A percentile compares a stretch with the other conserved stretches of the same genome.
These are phyloP conservation scores for Coleophoma eucalyptorum DNA, from an alignment of 2,329 filamentous ascomycete species.

Conservation along the genomic window DNA sequence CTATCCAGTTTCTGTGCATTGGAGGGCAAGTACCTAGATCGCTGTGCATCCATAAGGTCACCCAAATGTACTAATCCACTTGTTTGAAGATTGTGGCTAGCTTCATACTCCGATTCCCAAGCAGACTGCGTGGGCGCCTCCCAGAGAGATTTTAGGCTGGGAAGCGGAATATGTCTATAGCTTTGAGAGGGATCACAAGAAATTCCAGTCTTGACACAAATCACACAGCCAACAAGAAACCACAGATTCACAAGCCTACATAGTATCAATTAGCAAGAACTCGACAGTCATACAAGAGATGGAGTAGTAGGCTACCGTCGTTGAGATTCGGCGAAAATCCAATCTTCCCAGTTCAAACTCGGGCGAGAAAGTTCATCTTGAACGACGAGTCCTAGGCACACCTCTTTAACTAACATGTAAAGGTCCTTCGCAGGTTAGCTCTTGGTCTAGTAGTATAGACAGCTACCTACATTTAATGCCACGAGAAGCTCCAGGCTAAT, in stretches of 20 bases:
- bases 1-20: conserved; percentile 3
- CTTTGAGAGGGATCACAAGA: not conserved
- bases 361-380: not conserved
- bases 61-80: not conserved
- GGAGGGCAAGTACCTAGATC: not conserved
- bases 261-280: not conserved
- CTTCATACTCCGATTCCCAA: conserved; percentile 6
- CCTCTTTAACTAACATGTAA: not conserved
- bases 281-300: no score
- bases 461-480: not conserved
- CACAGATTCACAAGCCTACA: conserved; percentile 3
- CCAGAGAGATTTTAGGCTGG: conserved; percentile 4
- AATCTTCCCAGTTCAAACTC: conserved; percentile 7
- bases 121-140: conserved; percentile 2
- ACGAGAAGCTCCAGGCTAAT: conserved; percentile 2
- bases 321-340: conserved; percentile 9
- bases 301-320: conserved; percentile 2
- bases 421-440: not conserved
- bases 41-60: conserved; percentile 4
- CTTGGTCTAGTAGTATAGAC: not conserved
- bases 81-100: not conserved
- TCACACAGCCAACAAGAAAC: conserved; percentile 4
- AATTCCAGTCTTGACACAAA: conserved; percentile 5
- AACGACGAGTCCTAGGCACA: not conserved
- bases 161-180: conserved; percentile 4